Base-by-base conservation (phyloP, 2,329 filamentous ascomycete genomes). In the Fusarium luffae region DNA sequence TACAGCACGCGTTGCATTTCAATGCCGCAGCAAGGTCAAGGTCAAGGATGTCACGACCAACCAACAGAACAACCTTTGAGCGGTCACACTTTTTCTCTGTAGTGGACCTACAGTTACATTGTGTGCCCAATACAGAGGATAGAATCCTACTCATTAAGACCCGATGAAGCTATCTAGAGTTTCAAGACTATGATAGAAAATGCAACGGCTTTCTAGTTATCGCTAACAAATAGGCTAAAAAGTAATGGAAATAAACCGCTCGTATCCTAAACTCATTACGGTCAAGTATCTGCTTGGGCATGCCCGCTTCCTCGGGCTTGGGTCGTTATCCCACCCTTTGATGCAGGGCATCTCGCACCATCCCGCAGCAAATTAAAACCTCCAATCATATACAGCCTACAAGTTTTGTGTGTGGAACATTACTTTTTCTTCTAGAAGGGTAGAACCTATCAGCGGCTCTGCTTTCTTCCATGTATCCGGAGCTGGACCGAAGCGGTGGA, bases 31-130 rank as follows among this genome's bases (percentile, higher is more conserved):
- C 49, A 51, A 37, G 34, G 34, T 27, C 27, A 41, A n/a, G 25
- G n/a, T 14, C 57, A 58, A 63, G 60, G 60, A 25, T 63, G 37
- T 34, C 21, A 34, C 21, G 16, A 49, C 23, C 18, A 37, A 51
- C 32, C 47, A 49, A 50, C 47, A 12, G 47, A 28, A 47, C 44
- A 28, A 27, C 13, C 21, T 48, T 23, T 63, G 32, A 19, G 16
- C 25, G 41, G 41, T 47, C 43, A 46, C 43, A 34, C 28, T 23
- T 23, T 13, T 28, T n/a, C 23, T 23, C 7, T 34, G 19, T 23
- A 21, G 47, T 28, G 28, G 28, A 28, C 28, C 25, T 50, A 50
- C 48, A 37, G 48, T 37, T 19, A 40, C 48, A 40, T 34, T 40
- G 21, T 3, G 19, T 23, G 19, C 47, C 47, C 9, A 23, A 23